phyloP scores from a whole-genome alignment of 2,329 filamentous ascomycete genomes.

The Ophiocordyceps robertsii region DNA sequence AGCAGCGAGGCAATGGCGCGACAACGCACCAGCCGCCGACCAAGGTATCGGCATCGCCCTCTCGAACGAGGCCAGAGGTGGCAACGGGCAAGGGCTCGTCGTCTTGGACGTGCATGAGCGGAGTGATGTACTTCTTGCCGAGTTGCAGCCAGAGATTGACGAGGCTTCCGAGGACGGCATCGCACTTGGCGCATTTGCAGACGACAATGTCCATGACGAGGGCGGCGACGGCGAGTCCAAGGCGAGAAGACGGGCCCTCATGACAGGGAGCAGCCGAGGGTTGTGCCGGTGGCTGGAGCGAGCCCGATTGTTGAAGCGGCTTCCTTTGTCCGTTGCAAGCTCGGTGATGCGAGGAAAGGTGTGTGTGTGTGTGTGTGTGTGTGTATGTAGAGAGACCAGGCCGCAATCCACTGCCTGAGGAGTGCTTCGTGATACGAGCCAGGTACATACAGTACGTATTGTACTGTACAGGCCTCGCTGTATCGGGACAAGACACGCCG shows the following conservation, averaged over 20 bases:
- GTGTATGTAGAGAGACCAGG: too few relatives aligned
- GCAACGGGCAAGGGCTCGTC: constrained; percentile 7
- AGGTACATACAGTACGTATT: too few relatives aligned
- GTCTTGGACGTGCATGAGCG: constrained; percentile 12
- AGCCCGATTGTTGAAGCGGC: too few relatives aligned
- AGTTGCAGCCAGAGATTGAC: constrained; percentile 26
- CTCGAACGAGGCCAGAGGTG: constrained; percentile 11
- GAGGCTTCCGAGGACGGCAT: constrained; percentile 15
- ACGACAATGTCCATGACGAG: constrained; percentile 20
- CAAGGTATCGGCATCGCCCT: constrained; percentile 20
- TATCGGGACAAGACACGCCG: too few relatives aligned
- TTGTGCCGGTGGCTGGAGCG: not conserved
- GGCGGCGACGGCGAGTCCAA: too few relatives aligned
- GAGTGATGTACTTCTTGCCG: constrained; percentile 25
- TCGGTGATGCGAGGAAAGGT: too few relatives aligned
- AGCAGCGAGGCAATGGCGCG: constrained; percentile 1
- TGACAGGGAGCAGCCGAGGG: not conserved
- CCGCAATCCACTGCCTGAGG: too few relatives aligned
- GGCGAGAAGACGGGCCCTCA: not conserved
- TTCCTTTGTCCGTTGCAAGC: too few relatives aligned
- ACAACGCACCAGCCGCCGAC: constrained; percentile 19
- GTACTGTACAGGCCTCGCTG: too few relatives aligned
- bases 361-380: too few relatives aligned
- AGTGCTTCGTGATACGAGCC: too few relatives aligned
- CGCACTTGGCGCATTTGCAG: constrained; percentile 21